phyloP scores from a whole-genome alignment of 139 green algal species.

The Nannochloris sp. region DNA sequence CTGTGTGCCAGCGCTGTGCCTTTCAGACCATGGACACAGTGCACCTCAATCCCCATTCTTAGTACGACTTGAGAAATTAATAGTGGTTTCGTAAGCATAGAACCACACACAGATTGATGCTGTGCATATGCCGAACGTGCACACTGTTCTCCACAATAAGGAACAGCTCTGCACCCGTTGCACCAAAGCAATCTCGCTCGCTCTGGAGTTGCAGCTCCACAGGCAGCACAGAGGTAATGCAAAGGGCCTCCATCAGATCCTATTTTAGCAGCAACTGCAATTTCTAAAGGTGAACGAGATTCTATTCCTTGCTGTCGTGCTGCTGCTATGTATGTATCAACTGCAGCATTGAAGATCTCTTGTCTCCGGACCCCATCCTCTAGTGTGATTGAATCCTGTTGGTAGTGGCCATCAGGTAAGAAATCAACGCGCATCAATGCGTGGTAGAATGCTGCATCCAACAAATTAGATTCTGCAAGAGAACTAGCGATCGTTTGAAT shows the following conservation, averaged over 20 bases:
- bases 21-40: slow-evolving; percentile 17
- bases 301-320: slow-evolving; percentile 5
- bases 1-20: slow-evolving; percentile 17
- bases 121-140: slow-evolving; percentile 15
- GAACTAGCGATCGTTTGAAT: slow-evolving; percentile 9
- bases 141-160: slow-evolving; percentile 25
- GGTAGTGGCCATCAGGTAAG: slow-evolving; percentile 24
- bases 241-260: slow-evolving; percentile 19
- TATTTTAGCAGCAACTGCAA: slow-evolving; percentile 20
- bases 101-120: slow-evolving; percentile 20
- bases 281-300: slow-evolving; percentile 15
- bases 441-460: slow-evolving; percentile 31
- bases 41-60: slow-evolving; percentile 18
- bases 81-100: slow-evolving; percentile 24
- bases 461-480: slow-evolving; percentile 16
- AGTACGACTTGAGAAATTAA: slow-evolving; percentile 25
- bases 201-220: background rate
- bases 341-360: slow-evolving; percentile 26
- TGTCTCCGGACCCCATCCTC: slow-evolving; percentile 22
- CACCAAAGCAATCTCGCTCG: slow-evolving; percentile 4
- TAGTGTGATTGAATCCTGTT: slow-evolving; percentile 21
- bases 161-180: slow-evolving; percentile 16
- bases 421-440: slow-evolving; percentile 18
- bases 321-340: slow-evolving; percentile 21
- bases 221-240: slow-evolving; percentile 3